A percentile compares a stretch with the other conserved stretches of the same genome.
Evolutionary conservation across 1,284 basidiomycete genomes (phyloP).

Genomic region (Marasmius fiardii): DNA sequence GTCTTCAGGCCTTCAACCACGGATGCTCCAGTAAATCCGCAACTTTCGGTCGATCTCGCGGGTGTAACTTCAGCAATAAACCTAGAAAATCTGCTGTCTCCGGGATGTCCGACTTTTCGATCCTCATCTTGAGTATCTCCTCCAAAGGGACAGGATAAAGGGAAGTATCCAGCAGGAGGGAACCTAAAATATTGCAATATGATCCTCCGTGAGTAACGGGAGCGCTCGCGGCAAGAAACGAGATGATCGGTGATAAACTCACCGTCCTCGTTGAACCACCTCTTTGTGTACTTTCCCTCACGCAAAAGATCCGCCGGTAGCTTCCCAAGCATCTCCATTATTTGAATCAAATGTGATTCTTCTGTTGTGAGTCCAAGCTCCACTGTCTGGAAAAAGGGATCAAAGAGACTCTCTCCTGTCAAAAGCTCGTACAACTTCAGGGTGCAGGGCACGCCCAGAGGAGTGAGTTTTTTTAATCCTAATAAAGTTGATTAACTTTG

Average conservation of each 20-base stretch:
- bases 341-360: conserved; percentile 27
- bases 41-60: conserved; percentile 17
- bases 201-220: background rate
- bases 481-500: background rate
- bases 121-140: conserved; percentile 16
- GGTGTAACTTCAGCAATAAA: conserved; percentile 19
- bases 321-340: conserved; percentile 22
- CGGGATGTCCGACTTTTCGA: conserved; percentile 15
- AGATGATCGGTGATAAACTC: too few species aligned
- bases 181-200: conserved; percentile 13
- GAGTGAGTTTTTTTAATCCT: background rate
- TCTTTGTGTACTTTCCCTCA: conserved; percentile 14
- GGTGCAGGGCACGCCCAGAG: conserved; percentile 5
- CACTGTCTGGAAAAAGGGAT: conserved; percentile 23
- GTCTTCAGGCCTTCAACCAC: conserved; percentile 15
- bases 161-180: conserved; percentile 19
- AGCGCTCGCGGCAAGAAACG: background rate
- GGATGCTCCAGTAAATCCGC: conserved; percentile 21
- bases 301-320: conserved; percentile 19
- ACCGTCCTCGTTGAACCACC: conserved; percentile 25
- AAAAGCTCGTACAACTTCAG: conserved; percentile 23
- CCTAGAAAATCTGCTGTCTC: conserved; percentile 19
- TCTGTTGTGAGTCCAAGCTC: conserved; percentile 21
- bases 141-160: conserved; percentile 22
- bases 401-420: conserved; percentile 23